Base-by-base conservation (phyloP, 176 grass and related monocot genomes). In the Tillandsia leiboldiana region DNA sequence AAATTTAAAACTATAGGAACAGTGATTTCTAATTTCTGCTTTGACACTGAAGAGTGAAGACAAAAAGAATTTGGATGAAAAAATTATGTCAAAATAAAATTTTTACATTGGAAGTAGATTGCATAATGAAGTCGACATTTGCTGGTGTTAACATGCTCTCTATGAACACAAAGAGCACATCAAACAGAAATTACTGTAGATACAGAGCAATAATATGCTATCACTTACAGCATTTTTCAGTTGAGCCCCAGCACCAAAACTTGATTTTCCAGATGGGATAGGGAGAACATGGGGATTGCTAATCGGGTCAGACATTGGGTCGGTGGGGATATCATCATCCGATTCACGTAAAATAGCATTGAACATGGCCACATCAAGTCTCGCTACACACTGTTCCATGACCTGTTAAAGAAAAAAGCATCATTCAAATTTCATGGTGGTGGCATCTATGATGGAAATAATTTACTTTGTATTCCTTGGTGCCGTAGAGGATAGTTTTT, bases 261-360 rank as follows among this genome's bases (percentile, higher is more conserved):
- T 99, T 51, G 91, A 88, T 11, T 88, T 49, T 1, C 95, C 90
- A 80, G 87, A 70, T 71, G 24, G 79, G 70, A 99, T 90, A 7
- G 95, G 95, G 51, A 99, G 73, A 86, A 99, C 95, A 57, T 75
- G 87, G 28, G 82, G 72, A 68, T 99, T 90, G n/a, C 85, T 11
- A 17, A 99, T 90, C 5, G 95, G 95, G 50, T 99, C 95, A 0
- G 90, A 99, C 66, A 94, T 61, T 51, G 95, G 95, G 85, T 99
- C 90, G 2, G 95, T 86, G 2, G 95, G 95, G 66, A 88, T 88
- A 75, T 94, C 86, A 75, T 85, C 77, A 10, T 73, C 87, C 65
- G 90, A 99, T 85, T 99, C 90, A 29, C 95, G 84, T 63, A 99
- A 85, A 79, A 99, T 93, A 22, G 90, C 95, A 62, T 99, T 99